Base-by-base conservation (phyloP, 1,284 basidiomycete genomes). In the Rhodotorula sp. region DNA sequence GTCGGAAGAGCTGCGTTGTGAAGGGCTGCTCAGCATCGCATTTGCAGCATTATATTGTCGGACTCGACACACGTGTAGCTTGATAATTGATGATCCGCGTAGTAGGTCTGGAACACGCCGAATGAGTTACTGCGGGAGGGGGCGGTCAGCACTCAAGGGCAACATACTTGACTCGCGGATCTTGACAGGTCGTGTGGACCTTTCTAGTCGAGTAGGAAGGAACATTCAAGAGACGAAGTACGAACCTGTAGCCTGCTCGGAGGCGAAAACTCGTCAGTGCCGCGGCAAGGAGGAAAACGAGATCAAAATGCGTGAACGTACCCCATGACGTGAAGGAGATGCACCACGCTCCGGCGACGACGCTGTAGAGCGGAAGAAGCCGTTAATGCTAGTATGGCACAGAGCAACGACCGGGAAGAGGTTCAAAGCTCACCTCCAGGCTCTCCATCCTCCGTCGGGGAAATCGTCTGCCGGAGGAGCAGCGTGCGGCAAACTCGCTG, bases 21-120 rank as follows among this genome's bases (percentile, higher is more conserved):
- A 14, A 21, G 26, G 14, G 19, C 19, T 12, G 6, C 50, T 15
- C 8, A 54, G 59, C 23, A 45, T 49, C 50, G 10, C 18, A 50
- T 7, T 7, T 31, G 34, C 31, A 6, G 50, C 26, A 45, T 6
- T 12, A 6, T 1, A n/a, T 12, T 1, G 63, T 15, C 12, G 10
- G 57, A 55, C 31, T 47, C 54, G 26, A 52, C 62, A 3, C 26
- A 63, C 62, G 61, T 69, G 48, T 75, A 67, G 23, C 69, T 55
- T 1, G 68, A 38, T 5, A 77, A 62, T n/a, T 75, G 73, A 21
- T 68, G 31, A 3, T 58, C 52, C 16, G 68, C 67, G 48, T 78
- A 78, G 52, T 75, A 76, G 0, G 69, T 73, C 63, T 77, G 76
- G 56, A 73, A 77, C 0, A 75, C 75, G 21, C 76, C 76, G 28